Base-by-base conservation (phyloP, 1,284 basidiomycete genomes). In the Irpex lacteus region DNA sequence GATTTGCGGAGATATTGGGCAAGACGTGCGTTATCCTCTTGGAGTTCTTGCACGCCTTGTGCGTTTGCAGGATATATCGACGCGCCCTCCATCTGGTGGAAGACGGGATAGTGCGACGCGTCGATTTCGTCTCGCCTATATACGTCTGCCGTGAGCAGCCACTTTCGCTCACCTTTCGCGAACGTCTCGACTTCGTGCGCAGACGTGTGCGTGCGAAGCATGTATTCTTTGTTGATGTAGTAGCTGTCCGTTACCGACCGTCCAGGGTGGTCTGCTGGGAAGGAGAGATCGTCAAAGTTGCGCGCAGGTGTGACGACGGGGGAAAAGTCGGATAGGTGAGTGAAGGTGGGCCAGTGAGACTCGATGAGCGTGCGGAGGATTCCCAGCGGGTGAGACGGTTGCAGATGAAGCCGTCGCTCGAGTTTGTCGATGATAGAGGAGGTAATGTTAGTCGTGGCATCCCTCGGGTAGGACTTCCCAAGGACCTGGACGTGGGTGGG, bases 91-190 rank as follows among this genome's bases (percentile, higher is more conserved):
- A 98, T 95, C 78, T 99, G 98, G 78, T 99, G 98, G 76, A 99
- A 99, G 54, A 98, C 92, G 18, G 98, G 98, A 76, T 98, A 98
- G 77, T 99, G 98, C 8, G 91, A 94, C 19, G 88, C 85, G 79
- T 99, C 98, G 69, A 99, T 99, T 78, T 99, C 98, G 85, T 99
- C 98, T 68, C 98, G 88, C 53, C 98, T 82, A 78, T 98, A 99
- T 56, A 99, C 98, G 80, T 99, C 98, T n/a, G 98, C 96, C 1
- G 96, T 94, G 59, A 99, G 83, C 38, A 99, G 82, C 94, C 96
- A 99, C 61, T 84, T 83, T 44, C 91, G 86, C 69, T 91, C 81
- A 4, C 94, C 94, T 44, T 81, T 78, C 52, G 84, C 78, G 77
- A 98, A 99, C 5, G 91, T 89, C 68, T 97, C 95, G 40, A 99